These are phyloP conservation scores for Neocatenulostroma microsporum DNA, from an alignment of 2,329 filamentous ascomycete species.

Conservation along the genomic window DNA sequence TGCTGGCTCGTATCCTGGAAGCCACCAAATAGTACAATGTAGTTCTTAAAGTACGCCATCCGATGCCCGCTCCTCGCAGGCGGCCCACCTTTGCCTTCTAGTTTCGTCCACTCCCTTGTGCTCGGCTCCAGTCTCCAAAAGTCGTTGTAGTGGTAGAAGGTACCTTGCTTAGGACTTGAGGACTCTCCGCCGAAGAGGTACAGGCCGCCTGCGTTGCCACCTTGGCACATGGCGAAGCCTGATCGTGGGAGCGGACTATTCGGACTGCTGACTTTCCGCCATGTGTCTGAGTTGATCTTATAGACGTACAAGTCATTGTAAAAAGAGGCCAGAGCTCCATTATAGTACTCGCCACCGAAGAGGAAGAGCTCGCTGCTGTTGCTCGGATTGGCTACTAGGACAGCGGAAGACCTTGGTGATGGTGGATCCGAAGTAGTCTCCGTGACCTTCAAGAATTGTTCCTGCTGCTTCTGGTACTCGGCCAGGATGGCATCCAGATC, in stretches of 20 bases:
- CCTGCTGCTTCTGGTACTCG: conserved; percentile 84
- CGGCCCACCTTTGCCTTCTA: conserved; percentile 71
- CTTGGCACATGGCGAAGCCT: conserved; percentile 90
- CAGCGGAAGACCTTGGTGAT: conserved; percentile 68
- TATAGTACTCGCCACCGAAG: conserved; percentile 94
- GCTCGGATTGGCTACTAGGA: conserved; percentile 74
- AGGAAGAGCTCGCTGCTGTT: conserved; percentile 83
- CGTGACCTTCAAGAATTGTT: conserved; percentile 88
- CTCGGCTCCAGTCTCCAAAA: conserved; percentile 89
- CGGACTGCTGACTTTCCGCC: conserved; percentile 81
- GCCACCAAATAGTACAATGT: conserved; percentile 89
- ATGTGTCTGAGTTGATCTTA: conserved; percentile 76
- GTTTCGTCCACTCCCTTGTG: conserved; percentile 79
- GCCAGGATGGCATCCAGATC: conserved; percentile 90
- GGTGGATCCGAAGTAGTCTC: conserved; percentile 69
- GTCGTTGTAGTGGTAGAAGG: conserved; percentile 98
- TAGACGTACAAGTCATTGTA: conserved; percentile 61
- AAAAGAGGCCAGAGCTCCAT: conserved; percentile 72
- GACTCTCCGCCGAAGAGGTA: conserved; percentile 97
- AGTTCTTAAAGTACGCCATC: conserved; percentile 97
- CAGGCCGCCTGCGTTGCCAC: conserved; percentile 73
- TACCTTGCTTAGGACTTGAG: conserved; percentile 91
- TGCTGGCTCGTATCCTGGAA: conserved; percentile 96
- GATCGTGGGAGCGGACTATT: conserved; percentile 86
- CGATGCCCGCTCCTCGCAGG: conserved; percentile 70